A percentile compares a stretch with the other conserved stretches of the same genome.
Evolutionary conservation across 345 rosid species (phyloP).

Genomic region (Eucalyptus brandiana): DNA sequence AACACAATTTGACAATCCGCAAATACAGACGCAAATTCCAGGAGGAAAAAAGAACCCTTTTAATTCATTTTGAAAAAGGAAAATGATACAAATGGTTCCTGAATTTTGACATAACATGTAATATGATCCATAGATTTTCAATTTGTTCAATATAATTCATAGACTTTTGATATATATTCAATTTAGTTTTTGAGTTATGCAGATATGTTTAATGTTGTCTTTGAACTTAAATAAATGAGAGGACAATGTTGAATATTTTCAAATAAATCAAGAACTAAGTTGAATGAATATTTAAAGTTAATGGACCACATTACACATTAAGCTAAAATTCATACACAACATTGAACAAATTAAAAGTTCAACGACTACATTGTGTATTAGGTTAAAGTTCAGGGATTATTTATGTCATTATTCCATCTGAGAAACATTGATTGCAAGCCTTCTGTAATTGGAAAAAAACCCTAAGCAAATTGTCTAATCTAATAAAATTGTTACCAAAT

Average conservation of each 20-base stretch:
- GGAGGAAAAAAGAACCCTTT: background rate
- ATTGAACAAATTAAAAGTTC: no score
- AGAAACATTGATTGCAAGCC: background rate
- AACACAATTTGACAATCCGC: background rate
- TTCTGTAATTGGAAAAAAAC: background rate
- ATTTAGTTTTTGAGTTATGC: no score
- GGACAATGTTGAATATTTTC: background rate
- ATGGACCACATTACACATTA: no score
- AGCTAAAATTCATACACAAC: fast-evolving
- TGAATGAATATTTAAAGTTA: no score
- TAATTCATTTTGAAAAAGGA: background rate
- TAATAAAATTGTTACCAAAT: background rate
- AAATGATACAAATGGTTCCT: fast-evolving
- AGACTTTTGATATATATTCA: no score
- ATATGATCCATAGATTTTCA: fast-evolving
- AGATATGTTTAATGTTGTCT: fast-evolving
- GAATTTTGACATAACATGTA: no score
- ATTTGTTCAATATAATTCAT: no score
- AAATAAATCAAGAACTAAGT: no score
- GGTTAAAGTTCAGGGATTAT: fast-evolving
- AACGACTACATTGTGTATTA: fast-evolving
- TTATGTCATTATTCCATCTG: background rate
- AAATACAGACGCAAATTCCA: fast-evolving
- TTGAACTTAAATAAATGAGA: no score
- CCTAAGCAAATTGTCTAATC: background rate